Conservation (phyloP, 495 filamentous ascomycete genomes). For the Tuber brumale region DNA sequence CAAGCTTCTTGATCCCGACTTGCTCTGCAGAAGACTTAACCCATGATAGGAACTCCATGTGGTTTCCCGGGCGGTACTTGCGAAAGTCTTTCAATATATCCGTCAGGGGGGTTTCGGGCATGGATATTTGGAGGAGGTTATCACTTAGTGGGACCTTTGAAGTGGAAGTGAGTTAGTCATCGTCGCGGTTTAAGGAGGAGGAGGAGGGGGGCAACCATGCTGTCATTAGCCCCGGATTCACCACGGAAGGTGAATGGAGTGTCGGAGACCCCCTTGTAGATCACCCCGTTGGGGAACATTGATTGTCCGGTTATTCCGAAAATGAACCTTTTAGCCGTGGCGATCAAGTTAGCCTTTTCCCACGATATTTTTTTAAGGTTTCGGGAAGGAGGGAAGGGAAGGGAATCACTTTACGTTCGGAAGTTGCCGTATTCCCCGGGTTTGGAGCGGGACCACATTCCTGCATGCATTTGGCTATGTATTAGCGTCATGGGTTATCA, state of each 20-base stretch:
- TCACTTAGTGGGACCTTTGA: constrained; percentile 74
- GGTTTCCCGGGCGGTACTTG: constrained; percentile 73
- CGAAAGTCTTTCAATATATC: constrained; percentile 80
- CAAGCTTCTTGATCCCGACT: constrained; percentile 57
- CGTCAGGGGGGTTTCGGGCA: constrained; percentile 79
- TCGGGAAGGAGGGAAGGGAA: not conserved
- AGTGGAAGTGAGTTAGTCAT: constrained; percentile 12
- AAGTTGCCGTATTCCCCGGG: constrained; percentile 72
- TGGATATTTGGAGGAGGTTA: constrained; percentile 68
- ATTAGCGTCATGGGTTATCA: constrained; percentile 13
- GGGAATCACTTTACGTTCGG: constrained; percentile 50
- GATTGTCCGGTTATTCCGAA: constrained; percentile 82
- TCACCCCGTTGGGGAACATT: constrained; percentile 85
- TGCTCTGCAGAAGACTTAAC: constrained; percentile 54
- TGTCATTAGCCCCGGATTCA: constrained; percentile 85
- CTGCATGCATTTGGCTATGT: constrained; percentile 42
- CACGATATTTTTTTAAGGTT: not conserved
- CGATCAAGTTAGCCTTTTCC: not conserved
- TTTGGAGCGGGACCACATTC: constrained; percentile 80
- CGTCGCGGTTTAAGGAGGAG: constrained; percentile 4
- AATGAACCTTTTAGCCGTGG: constrained; percentile 56
- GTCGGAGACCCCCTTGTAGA: constrained; percentile 75
- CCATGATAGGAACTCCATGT: constrained; percentile 71
- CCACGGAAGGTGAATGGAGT: constrained; percentile 70
- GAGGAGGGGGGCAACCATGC: constrained; percentile 50